These are phyloP conservation scores for Fonsecaea pugnacius DNA, from an alignment of 2,329 filamentous ascomycete species.

Conservation along the genomic window DNA sequence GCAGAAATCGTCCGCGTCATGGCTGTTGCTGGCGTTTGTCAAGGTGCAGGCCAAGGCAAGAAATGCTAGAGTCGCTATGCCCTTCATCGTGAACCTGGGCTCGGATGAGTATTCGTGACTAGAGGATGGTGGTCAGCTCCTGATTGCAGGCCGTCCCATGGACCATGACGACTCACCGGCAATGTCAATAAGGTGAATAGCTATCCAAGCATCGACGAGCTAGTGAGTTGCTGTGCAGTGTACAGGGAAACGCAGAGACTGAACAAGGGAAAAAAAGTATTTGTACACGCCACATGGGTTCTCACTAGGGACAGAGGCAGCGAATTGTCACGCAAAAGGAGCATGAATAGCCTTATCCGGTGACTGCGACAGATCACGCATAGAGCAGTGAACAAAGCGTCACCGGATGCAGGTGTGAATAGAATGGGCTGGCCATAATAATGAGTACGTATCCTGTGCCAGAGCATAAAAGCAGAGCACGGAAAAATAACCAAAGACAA, in stretches of 20 bases:
- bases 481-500: neutral
- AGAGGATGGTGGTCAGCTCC: neutral
- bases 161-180: neutral
- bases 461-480: neutral
- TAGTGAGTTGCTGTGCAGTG: neutral
- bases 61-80: neutral
- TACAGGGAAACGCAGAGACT: neutral
- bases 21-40: neutral
- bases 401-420: conserved; percentile 1
- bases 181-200: neutral
- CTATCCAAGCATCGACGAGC: neutral
- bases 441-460: neutral
- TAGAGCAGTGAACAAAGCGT: neutral
- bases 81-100: neutral
- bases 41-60: neutral
- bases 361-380: neutral
- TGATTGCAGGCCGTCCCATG: neutral
- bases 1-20: neutral
- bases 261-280: neutral
- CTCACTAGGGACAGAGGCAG: neutral
- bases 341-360: neutral
- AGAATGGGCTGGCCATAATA: neutral
- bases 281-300: neutral
- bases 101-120: neutral
- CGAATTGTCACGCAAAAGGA: neutral